These are phyloP conservation scores for Umbilicus rupestris DNA, from an alignment of 164 flowering plant genomes.

Conservation along the genomic window DNA sequence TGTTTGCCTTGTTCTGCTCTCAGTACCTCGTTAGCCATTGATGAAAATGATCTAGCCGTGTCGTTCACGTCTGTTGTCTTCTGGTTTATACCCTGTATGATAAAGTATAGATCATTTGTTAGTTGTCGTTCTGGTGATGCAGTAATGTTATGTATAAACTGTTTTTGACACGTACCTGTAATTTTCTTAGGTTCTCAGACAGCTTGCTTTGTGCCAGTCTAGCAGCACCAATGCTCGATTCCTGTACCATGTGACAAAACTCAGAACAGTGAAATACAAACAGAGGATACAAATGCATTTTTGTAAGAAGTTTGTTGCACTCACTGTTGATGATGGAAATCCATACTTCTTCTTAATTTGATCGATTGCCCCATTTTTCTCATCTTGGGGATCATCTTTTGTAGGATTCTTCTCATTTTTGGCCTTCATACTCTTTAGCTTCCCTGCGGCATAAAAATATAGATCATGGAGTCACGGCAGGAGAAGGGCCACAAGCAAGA, in stretches of 20 bases:
- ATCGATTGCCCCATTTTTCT: conserved; percentile 50
- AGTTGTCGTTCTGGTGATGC: background rate
- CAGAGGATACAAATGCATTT: background rate
- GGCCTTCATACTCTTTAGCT: conserved; percentile 42
- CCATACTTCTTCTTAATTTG: conserved; percentile 88
- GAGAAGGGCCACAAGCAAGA: background rate
- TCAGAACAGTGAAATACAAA: too few species aligned
- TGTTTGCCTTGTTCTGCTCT: conserved; percentile 41
- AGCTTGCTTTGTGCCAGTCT: conserved; percentile 58
- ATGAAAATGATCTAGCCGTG: conserved; percentile 68
- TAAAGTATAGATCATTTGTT: background rate
- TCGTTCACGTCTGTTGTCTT: conserved; percentile 71
- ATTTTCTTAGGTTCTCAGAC: conserved; percentile 53
- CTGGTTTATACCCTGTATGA: conserved; percentile 54
- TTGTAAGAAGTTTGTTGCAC: conserved; percentile 14
- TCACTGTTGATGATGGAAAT: conserved; percentile 44
- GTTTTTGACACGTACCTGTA: conserved; percentile 42
- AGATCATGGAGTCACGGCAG: background rate
- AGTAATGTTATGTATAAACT: background rate
- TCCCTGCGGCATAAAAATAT: conserved; percentile 32
- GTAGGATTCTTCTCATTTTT: conserved; percentile 41
- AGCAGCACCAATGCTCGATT: conserved; percentile 28
- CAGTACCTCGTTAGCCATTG: conserved; percentile 63
- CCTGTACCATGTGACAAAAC: conserved; percentile 58
- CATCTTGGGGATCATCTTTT: conserved; percentile 47